Conservation (phyloP, 345 rosid genomes). For the Pseudoturritis turrita region DNA sequence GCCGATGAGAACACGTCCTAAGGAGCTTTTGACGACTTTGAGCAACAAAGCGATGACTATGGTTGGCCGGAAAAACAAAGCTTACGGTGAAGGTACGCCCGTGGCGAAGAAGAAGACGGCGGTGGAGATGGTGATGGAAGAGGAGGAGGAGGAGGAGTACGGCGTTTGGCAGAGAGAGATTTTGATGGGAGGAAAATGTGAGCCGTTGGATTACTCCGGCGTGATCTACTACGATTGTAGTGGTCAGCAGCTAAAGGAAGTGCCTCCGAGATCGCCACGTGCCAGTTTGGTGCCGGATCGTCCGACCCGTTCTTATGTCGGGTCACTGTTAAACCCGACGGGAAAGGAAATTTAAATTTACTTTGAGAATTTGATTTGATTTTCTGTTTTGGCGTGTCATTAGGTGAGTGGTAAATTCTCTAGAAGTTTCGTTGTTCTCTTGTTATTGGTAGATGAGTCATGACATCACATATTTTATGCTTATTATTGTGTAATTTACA, state of each 20-base stretch:
- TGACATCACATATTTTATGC: neutral
- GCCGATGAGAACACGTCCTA: constrained; percentile 40
- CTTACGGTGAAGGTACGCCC: neutral
- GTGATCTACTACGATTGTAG: constrained; percentile 70
- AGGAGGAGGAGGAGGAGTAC: constrained; percentile 55
- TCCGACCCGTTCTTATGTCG: constrained; percentile 21
- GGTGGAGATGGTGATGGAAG: constrained; percentile 10
- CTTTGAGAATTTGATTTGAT: neutral
- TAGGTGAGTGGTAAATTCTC: neutral
- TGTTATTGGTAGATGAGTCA: neutral
- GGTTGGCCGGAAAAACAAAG: constrained; percentile 34
- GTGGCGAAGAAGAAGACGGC: constrained; percentile 7
- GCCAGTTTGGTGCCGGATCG: constrained; percentile 60
- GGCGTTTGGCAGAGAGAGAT: constrained; percentile 89
- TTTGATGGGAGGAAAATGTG: constrained; percentile 92
- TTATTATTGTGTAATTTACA: constrained; percentile 5
- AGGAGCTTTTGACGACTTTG: constrained; percentile 43
- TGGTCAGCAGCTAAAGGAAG: constrained; percentile 56
- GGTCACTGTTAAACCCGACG: constrained; percentile 27
- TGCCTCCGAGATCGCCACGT: constrained; percentile 76
- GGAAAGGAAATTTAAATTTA: constrained; percentile 15
- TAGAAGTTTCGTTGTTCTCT: neutral
- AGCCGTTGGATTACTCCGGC: constrained; percentile 90
- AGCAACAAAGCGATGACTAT: constrained; percentile 55
- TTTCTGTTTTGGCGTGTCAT: constrained; percentile 3